Evolutionary conservation across 768 basidiomycete genomes (phyloP).

Genomic region (Suillus plorans): DNA sequence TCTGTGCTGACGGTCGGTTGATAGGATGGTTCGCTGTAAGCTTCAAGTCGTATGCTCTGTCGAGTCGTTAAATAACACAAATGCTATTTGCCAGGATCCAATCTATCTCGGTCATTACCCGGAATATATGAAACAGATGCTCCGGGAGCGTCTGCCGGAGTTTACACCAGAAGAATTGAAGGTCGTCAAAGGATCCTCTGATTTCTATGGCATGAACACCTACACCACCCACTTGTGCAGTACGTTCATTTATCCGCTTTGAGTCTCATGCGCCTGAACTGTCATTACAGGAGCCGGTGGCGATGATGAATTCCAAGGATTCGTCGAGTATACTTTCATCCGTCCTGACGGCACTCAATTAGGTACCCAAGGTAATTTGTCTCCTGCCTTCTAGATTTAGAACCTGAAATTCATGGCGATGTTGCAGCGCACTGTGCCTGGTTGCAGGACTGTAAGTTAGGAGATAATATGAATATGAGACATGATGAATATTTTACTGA

Average conservation of each 20-base stretch:
- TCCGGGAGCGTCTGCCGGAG: conserved; percentile 56
- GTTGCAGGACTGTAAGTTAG: conserved; percentile 59
- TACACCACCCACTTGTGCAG: conserved; percentile 67
- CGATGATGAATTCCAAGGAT: conserved; percentile 62
- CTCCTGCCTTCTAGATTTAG: background rate
- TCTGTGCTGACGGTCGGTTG: conserved; percentile 17
- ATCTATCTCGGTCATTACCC: conserved; percentile 76
- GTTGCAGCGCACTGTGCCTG: conserved; percentile 58
- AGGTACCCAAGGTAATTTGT: conserved; percentile 54
- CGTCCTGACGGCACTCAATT: conserved; percentile 63
- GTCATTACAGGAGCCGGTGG: conserved; percentile 52
- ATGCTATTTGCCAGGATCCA: conserved; percentile 43
- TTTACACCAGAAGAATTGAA: conserved; percentile 56
- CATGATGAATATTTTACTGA: conserved; percentile 1
- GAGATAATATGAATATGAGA: background rate
- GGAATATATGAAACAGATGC: conserved; percentile 50
- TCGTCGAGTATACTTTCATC: conserved; percentile 60
- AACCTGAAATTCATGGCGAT: background rate
- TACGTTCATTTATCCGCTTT: conserved; percentile 27
- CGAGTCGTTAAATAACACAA: background rate
- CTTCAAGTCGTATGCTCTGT: conserved; percentile 2
- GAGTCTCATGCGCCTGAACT: background rate
- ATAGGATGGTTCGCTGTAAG: conserved; percentile 60
- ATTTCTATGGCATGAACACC: conserved; percentile 74
- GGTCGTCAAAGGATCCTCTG: conserved; percentile 62